Evolutionary conservation across 306 rosid genomes (phyloP).

Genomic region (Malus asiatica): DNA sequence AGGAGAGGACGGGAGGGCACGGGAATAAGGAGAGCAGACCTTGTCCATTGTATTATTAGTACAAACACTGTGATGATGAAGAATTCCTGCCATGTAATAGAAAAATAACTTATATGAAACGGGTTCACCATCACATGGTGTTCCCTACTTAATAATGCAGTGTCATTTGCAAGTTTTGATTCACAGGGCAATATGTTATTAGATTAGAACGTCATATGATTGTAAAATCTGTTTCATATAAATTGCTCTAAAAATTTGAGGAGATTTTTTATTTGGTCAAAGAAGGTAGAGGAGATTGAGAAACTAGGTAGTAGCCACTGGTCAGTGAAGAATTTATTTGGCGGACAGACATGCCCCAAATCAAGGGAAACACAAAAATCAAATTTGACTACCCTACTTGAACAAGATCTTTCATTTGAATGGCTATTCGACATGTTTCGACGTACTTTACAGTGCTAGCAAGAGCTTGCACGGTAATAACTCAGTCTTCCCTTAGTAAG

Average conservation of each 20-base stretch:
- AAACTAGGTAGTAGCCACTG: not conserved
- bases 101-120: rapidly evolving
- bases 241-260: no score
- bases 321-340: not conserved
- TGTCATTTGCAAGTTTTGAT: no score
- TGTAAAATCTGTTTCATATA: no score
- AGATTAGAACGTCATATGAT: no score
- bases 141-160: no score
- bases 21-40: no score
- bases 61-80: no score
- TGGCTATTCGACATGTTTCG: not conserved
- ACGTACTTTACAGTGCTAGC: not conserved
- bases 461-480: not conserved
- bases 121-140: no score
- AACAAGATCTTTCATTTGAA: not conserved
- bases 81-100: rapidly evolving
- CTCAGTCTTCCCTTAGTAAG: not conserved
- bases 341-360: conserved; percentile 14
- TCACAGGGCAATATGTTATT: no score
- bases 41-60: no score
- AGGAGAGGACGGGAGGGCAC: no score
- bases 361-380: conserved; percentile 21
- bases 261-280: not conserved
- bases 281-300: not conserved
- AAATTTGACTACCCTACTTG: not conserved